These are phyloP conservation scores for Fusarium protoensiforme DNA, from an alignment of 2,329 filamentous ascomycete genomes.

Conservation along the genomic window DNA sequence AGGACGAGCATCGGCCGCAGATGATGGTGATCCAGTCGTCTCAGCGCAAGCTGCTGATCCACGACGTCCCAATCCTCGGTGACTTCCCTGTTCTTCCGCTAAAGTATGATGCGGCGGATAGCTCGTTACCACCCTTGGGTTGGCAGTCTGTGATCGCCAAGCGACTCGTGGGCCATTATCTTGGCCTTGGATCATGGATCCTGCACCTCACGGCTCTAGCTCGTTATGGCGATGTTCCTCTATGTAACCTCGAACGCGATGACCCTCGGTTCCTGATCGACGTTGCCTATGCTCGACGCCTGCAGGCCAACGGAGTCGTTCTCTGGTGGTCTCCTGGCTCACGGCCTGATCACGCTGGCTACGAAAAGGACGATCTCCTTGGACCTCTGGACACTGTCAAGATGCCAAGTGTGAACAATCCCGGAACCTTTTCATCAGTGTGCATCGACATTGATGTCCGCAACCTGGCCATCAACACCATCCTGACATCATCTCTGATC, in stretches of 20 bases:
- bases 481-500: slow-evolving; percentile 94
- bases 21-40: slow-evolving; percentile 93
- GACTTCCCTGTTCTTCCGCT: slow-evolving; percentile 88
- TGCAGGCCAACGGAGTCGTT: slow-evolving; percentile 92
- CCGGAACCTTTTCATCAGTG: slow-evolving; percentile 93
- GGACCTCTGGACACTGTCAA: slow-evolving; percentile 86
- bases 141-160: slow-evolving; percentile 94
- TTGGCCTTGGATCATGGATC: slow-evolving; percentile 94
- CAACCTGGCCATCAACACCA: slow-evolving; percentile 97
- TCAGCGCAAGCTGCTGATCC: slow-evolving; percentile 80
- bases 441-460: slow-evolving; percentile 95
- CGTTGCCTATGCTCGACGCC: slow-evolving; percentile 88
- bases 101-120: slow-evolving; percentile 84
- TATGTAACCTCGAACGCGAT: slow-evolving; percentile 95
- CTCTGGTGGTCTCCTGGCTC: slow-evolving; percentile 95
- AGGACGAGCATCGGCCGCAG: slow-evolving; percentile 82
- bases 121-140: slow-evolving; percentile 87
- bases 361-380: slow-evolving; percentile 91
- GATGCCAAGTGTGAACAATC: slow-evolving; percentile 94
- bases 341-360: slow-evolving; percentile 92
- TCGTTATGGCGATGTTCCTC: slow-evolving; percentile 90
- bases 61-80: slow-evolving; percentile 84
- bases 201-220: slow-evolving; percentile 88
- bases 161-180: slow-evolving; percentile 86
- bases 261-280: slow-evolving; percentile 97